Percentiles rank a stretch among this genome's conserved stretches.
These are phyloP conservation scores for Sistotremastrum niveocremeum DNA, from an alignment of 768 basidiomycete species.

Conservation along the genomic window DNA sequence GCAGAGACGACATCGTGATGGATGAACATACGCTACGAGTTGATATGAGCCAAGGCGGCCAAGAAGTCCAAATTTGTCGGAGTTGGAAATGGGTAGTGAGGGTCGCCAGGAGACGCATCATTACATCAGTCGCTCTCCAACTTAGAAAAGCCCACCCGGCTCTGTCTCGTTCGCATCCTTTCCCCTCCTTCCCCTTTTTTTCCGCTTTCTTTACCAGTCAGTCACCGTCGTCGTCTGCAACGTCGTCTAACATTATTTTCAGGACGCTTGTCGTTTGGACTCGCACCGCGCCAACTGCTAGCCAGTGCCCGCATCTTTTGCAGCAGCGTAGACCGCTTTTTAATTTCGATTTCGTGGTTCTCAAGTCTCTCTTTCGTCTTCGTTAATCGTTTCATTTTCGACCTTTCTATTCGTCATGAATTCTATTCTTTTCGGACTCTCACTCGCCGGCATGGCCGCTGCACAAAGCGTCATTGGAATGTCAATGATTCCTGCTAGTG, in stretches of 20 bases:
- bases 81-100: no score
- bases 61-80: no score
- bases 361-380: constrained; percentile 21
- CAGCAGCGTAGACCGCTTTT: constrained; percentile 60
- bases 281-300: constrained; percentile 30
- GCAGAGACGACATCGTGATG: no score
- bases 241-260: not conserved
- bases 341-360: constrained; percentile 20
- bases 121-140: no score
- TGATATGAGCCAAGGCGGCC: no score
- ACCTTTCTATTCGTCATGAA: constrained; percentile 40
- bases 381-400: constrained; percentile 19
- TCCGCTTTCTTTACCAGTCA: constrained; percentile 22
- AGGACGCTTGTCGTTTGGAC: constrained; percentile 31
- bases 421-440: constrained; percentile 44
- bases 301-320: constrained; percentile 33
- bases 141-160: no score
- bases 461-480: constrained; percentile 42
- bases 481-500: constrained; percentile 13
- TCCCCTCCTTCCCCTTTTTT: constrained; percentile 26
- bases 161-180: constrained; percentile 11
- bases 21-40: no score
- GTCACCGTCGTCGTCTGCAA: constrained; percentile 21
- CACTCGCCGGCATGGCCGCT: constrained; percentile 40
- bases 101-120: no score